Base-by-base conservation (phyloP, 345 rosid species). In the Eucalyptus tenuipes region DNA sequence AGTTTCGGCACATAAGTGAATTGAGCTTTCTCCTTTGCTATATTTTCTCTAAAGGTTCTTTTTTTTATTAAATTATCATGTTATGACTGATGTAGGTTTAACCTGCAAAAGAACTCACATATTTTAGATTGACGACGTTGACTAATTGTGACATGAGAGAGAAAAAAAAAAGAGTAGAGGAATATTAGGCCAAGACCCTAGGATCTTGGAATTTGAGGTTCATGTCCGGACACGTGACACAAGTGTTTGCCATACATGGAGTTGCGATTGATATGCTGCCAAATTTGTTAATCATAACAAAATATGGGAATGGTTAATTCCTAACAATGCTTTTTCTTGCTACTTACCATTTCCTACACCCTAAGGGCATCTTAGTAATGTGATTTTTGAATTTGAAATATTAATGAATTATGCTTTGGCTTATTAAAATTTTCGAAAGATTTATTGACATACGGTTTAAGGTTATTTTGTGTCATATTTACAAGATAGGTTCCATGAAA, bases 41-140 rank as follows among this genome's bases (percentile, higher is more conserved):
- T 18, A 42, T 71, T 71, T 71, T 71, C 1, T 71, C 45, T 20
- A 7, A 37, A 71, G 81, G 45, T 18, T 3, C 7, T 71, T 20
- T 20, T 20, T 71, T 2, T 7, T 2, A 4, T n/a, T 15, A n/a
- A 64, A n/a, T 64, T 64, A 64, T 16, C 4, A 14, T 7, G 16
- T 64, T 14, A 9, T 64, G 47, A 40, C 2, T 2, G 2, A 75
- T 0, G 13, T 10, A 3, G 4, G 15, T 75, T 71, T 75, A 3
- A 40, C 1, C 2, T 1, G 0, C 6, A 33, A 17, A 10, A 10
- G 2, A 22, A 55, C 1, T 24, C 13, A 18, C 29, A 10, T 22
- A 55, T 24, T 22, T 3, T 3, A 5, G 1, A 24, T 24, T 24
- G 29, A 52, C 0, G 3, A 71, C 0, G 42, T 37, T 20, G 82